phyloP scores from a whole-genome alignment of 305 asterid genomes.

The Fraxinus velutina region DNA sequence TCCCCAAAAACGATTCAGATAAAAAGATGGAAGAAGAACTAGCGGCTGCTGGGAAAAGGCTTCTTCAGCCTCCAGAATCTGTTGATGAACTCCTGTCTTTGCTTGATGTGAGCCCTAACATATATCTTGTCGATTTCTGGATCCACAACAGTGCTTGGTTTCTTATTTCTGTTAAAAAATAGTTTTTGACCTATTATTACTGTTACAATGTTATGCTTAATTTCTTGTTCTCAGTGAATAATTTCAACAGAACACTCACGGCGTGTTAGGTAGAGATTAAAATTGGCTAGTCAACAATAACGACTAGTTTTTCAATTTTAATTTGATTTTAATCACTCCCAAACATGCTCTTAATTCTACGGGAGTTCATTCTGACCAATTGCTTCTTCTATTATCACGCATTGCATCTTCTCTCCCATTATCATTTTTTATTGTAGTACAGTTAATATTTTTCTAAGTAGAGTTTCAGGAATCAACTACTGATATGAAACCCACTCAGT shows the following conservation, averaged over 20 bases:
- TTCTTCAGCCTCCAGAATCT: conserved; percentile 57
- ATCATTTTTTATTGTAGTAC: not conserved
- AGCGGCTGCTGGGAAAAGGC: conserved; percentile 56
- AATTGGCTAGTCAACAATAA: no score
- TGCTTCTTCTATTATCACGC: not conserved
- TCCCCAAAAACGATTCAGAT: conserved; percentile 19
- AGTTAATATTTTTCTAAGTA: not conserved
- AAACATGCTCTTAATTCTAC: not conserved
- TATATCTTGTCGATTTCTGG: not conserved
- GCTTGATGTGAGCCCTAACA: conserved; percentile 65
- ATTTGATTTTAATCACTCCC: no score
- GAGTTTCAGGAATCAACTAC: not conserved
- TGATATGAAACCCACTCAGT: not conserved
- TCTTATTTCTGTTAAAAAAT: conserved; percentile 12
- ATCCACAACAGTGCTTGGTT: not conserved
- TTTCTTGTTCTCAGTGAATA: conserved; percentile 3
- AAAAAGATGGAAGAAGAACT: conserved; percentile 56
- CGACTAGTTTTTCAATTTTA: no score
- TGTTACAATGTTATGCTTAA: not conserved
- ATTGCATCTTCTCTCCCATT: not conserved
- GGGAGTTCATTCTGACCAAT: not conserved
- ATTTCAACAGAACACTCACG: not conserved
- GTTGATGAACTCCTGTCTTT: conserved; percentile 54
- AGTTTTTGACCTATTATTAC: not conserved
- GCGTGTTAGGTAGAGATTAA: no score